Evolutionary conservation across 2,329 filamentous ascomycete species (phyloP), one percentile per base, ranked within the genome.

Genomic region (Colletotrichum sp.): DNA sequence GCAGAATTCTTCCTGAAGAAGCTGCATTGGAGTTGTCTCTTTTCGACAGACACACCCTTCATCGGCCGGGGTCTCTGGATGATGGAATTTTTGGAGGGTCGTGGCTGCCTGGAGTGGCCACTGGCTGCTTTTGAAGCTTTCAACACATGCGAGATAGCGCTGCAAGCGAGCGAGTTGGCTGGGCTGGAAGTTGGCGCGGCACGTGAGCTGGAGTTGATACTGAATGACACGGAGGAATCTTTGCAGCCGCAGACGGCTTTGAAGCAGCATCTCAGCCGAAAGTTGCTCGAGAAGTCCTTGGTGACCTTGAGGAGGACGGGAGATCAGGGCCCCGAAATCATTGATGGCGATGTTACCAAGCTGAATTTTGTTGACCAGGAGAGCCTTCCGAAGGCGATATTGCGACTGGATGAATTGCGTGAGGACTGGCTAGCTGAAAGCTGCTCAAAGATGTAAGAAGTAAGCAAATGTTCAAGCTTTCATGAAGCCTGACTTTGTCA

Each of bases 1-100:
- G n/a, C 64, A 7, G 22, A 57, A 15, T 71, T 71, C 30, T 39
- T 65, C 15, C 44, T 71, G 13, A 15, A 27, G 6, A 71, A 71
- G 44, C 15, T 71, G n/a, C 30, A 39, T 4, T 44, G 34, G 7
- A 15, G 19, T 1, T 65, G 28, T 16, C 28, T 19, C 8, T 57
- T 36, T 12, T 9, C 60, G 22, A 3, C 8, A 3, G 60, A 57
- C 22, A 8, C 19, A 0, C 57, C 39, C 5, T 39, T 64, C 3
- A 28, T 71, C 30, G 32, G 4, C 1, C 34, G 60, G 16, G n/a
- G 0, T 2, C n/a, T 65, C 7, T 16, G 22, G n/a, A 30, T 30
- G 30, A 65, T 55, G 22, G 60, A 71, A 12, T 8, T 65, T 2
- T 32, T 71, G n/a, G 68, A 63, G 60, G n/a, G 13, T 7, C 1